These are phyloP conservation scores for Pyrus hybrid DNA, from an alignment of 331 rosid genomes.

Conservation along the genomic window DNA sequence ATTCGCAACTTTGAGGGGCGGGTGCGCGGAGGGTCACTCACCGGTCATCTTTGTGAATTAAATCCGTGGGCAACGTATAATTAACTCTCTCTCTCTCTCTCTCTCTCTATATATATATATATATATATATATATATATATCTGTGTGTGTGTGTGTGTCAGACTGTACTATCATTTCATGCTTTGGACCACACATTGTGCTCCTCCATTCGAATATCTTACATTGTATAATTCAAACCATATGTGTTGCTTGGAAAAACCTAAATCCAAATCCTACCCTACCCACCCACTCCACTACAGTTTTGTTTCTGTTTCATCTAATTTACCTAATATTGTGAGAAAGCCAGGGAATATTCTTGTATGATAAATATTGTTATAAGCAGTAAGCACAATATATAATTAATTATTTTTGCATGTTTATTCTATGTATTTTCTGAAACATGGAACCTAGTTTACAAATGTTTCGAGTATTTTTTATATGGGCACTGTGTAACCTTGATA, in stretches of 20 bases:
- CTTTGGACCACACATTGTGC: not conserved
- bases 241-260: not conserved
- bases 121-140: not conserved
- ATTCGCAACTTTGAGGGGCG: not conserved
- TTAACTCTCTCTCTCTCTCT: not conserved
- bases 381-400: not conserved
- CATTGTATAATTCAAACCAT: not conserved
- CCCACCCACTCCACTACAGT: not conserved
- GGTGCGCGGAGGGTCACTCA: not conserved
- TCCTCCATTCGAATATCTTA: slow-evolving; percentile 7
- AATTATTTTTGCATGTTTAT: too few relatives aligned
- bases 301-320: not conserved
- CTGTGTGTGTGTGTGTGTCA: not conserved
- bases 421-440: not conserved
- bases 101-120: too few relatives aligned
- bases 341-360: not conserved
- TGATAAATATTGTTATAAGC: not conserved
- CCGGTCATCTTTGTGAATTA: slow-evolving; percentile 5
- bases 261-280: not conserved
- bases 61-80: slow-evolving; percentile 27
- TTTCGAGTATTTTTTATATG: too few relatives aligned
- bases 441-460: not conserved
- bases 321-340: not conserved
- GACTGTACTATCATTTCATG: not conserved
- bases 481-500: not conserved